These are phyloP conservation scores for Talaromyces stipitatus DNA, from an alignment of 495 filamentous ascomycete species.

Conservation along the genomic window DNA sequence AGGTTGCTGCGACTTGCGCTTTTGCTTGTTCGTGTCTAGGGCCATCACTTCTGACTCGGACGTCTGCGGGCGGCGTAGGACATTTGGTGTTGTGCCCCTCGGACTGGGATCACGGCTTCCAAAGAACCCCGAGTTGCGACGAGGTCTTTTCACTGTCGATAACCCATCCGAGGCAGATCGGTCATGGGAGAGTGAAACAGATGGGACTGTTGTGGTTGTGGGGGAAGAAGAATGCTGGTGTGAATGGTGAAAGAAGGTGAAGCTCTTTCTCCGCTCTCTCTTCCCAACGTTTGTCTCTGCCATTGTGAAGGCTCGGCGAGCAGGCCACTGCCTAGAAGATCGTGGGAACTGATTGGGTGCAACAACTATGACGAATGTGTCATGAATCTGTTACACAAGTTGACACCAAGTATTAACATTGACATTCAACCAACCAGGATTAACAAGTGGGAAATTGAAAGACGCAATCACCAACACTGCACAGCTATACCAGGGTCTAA, in stretches of 20 bases:
- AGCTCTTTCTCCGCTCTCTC: slow-evolving; percentile 39
- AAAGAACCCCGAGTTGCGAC: slow-evolving; percentile 41
- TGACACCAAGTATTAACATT: background rate
- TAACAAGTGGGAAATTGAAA: background rate
- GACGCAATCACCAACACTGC: background rate
- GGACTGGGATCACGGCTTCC: slow-evolving; percentile 23
- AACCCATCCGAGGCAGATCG: slow-evolving; percentile 33
- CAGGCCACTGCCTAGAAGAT: background rate
- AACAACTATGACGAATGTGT: background rate
- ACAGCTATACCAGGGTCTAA: background rate
- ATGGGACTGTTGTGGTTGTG: slow-evolving; percentile 15
- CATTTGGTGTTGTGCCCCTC: slow-evolving; percentile 12
- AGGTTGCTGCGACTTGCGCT: slow-evolving; percentile 40
- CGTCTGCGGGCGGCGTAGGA: slow-evolving; percentile 23
- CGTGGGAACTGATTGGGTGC: background rate
- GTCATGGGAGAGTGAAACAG: slow-evolving; percentile 20
- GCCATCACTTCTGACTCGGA: slow-evolving; percentile 20
- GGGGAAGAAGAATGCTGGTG: slow-evolving; percentile 24
- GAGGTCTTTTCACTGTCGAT: slow-evolving; percentile 24
- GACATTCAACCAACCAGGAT: background rate
- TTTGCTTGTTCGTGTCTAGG: slow-evolving; percentile 23
- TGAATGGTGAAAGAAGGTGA: slow-evolving; percentile 19
- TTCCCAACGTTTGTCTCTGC: slow-evolving; percentile 25
- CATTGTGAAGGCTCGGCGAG: slow-evolving; percentile 21
- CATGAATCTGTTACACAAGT: background rate